Evolutionary conservation across 148 eudicot species (phyloP).

Genomic region (Heliamphora exappendiculata): DNA sequence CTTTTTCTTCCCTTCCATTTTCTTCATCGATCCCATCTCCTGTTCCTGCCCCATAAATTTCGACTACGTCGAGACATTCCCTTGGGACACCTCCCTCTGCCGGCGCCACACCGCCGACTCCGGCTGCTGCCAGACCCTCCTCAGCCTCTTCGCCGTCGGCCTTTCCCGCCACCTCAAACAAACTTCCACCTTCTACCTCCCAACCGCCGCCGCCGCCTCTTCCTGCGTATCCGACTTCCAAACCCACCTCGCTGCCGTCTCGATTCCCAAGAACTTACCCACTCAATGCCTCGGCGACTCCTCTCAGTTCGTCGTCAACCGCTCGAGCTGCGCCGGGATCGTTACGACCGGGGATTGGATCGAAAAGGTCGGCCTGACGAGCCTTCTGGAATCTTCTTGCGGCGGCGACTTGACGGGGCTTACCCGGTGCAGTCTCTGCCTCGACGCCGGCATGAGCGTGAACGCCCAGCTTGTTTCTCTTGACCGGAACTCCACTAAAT

Average conservation of each 20-base stretch:
- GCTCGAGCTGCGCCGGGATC: slow-evolving; percentile 48
- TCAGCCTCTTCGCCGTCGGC: slow-evolving; percentile 53
- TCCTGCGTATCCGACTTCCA: slow-evolving; percentile 56
- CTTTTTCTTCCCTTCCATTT: too few species aligned
- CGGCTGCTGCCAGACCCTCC: slow-evolving; percentile 59
- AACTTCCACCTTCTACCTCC: slow-evolving; percentile 46
- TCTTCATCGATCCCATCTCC: too few species aligned
- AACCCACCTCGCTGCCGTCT: slow-evolving; percentile 35
- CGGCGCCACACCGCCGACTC: not conserved
- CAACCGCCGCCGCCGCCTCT: slow-evolving; percentile 37
- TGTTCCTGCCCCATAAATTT: slow-evolving; percentile 66
- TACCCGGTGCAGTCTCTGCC: slow-evolving; percentile 52
- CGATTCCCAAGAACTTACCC: slow-evolving; percentile 39
- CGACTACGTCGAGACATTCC: slow-evolving; percentile 32
- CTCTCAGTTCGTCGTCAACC: slow-evolving; percentile 41
- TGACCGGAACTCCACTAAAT: slow-evolving; percentile 35
- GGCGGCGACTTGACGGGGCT: slow-evolving; percentile 37
- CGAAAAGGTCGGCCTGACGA: slow-evolving; percentile 32
- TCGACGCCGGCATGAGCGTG: slow-evolving; percentile 60
- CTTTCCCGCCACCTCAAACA: slow-evolving; percentile 42
- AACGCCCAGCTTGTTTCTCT: slow-evolving; percentile 37
- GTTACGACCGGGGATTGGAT: slow-evolving; percentile 43
- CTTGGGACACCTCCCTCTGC: slow-evolving; percentile 49
- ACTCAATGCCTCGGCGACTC: slow-evolving; percentile 47
- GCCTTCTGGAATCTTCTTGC: slow-evolving; percentile 42